Evolutionary conservation across 2,329 filamentous ascomycete genomes (phyloP).

Genomic region (Gaeumannomyces sp.): DNA sequence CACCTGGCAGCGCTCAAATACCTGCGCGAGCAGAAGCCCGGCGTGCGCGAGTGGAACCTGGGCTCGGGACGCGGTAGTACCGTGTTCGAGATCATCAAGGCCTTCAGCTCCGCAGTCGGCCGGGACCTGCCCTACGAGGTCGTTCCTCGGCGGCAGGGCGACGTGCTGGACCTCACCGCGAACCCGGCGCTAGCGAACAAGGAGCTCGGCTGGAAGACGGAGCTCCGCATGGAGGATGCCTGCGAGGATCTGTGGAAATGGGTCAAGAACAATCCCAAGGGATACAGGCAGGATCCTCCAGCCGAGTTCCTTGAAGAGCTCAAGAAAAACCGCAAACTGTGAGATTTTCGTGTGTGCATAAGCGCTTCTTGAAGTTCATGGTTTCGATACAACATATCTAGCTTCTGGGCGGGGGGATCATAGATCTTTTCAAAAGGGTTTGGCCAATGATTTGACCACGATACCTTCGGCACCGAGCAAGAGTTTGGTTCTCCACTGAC

Average conservation of each 20-base stretch:
- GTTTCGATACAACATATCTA: not conserved
- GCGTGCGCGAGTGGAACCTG: slow-evolving; percentile 92
- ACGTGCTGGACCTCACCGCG: slow-evolving; percentile 91
- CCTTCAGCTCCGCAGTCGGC: slow-evolving; percentile 83
- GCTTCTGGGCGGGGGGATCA: too few species aligned
- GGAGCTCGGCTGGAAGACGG: slow-evolving; percentile 88
- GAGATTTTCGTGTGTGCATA: not conserved
- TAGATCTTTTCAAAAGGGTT: not conserved
- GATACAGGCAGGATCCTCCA: slow-evolving; percentile 89
- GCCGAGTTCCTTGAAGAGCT: slow-evolving; percentile 65
- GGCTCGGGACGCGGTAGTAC: slow-evolving; percentile 93
- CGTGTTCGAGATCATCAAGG: slow-evolving; percentile 95
- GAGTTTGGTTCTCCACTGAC: not conserved
- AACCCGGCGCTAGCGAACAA: slow-evolving; percentile 81
- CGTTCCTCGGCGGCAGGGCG: slow-evolving; percentile 72
- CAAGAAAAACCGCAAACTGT: slow-evolving; percentile 32
- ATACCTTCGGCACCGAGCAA: not conserved
- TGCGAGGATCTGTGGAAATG: slow-evolving; percentile 94
- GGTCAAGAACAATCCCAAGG: slow-evolving; percentile 94
- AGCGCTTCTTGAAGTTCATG: not conserved
- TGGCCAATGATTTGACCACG: not conserved
- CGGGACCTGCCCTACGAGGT: slow-evolving; percentile 83
- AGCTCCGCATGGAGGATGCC: slow-evolving; percentile 84
- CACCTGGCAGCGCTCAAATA: slow-evolving; percentile 88
- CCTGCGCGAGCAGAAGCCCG: slow-evolving; percentile 75